Conservation (phyloP, 1,139 yeast species). For the Saccharomyces pastorianus region DNA sequence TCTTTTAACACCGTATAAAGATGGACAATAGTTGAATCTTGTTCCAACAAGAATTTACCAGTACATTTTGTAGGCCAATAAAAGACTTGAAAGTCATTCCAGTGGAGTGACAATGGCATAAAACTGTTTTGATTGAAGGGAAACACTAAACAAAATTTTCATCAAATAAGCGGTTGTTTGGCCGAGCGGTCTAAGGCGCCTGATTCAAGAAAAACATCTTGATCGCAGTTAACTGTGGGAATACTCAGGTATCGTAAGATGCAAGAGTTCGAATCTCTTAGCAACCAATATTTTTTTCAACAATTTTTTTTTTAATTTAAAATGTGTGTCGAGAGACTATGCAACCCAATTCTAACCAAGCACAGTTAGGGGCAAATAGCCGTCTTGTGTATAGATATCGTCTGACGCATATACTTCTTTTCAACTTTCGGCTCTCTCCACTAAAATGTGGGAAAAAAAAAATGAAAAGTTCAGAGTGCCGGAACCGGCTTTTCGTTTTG, state of each 20-base stretch:
- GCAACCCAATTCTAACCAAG: too few relatives aligned
- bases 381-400: not conserved
- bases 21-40: too few relatives aligned
- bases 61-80: too few relatives aligned
- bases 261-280: slow-evolving; percentile 28
- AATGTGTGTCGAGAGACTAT: too few relatives aligned
- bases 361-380: too few relatives aligned
- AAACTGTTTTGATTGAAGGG: too few relatives aligned
- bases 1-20: too few relatives aligned
- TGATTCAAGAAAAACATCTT: slow-evolving; percentile 21
- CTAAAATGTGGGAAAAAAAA: not conserved
- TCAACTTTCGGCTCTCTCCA: not conserved
- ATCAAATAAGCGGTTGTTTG: slow-evolving; percentile 20
- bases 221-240: slow-evolving; percentile 13
- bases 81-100: too few relatives aligned
- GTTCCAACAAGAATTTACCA: too few relatives aligned
- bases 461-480: not conserved
- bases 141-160: not conserved
- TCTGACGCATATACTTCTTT: not conserved
- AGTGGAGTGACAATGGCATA: too few relatives aligned
- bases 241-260: slow-evolving; percentile 29
- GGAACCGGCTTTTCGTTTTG: not conserved
- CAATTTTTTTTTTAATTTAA: too few relatives aligned
- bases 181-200: slow-evolving; percentile 31
- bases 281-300: slow-evolving; percentile 14